A percentile compares a stretch with the other conserved stretches of the same genome.
phyloP scores from a whole-genome alignment of 23 red algal genomes.

The Chondrus crispus region DNA sequence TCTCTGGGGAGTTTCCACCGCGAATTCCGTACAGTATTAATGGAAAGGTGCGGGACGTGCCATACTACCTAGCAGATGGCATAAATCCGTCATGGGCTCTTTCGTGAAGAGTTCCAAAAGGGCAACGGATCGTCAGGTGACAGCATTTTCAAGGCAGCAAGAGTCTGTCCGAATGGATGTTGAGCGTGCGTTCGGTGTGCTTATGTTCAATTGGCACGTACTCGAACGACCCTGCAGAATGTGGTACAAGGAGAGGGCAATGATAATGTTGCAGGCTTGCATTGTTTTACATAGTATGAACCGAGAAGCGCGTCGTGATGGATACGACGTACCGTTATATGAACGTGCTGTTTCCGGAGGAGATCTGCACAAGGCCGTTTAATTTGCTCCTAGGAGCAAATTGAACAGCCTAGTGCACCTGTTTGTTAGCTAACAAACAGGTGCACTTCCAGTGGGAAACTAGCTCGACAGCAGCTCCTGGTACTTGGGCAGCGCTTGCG shows the following conservation, averaged over 20 bases:
- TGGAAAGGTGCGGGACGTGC: neutral
- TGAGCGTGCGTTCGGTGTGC: neutral
- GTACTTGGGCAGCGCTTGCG: too few relatives aligned
- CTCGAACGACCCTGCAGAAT: neutral
- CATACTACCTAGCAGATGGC: constrained; percentile 25
- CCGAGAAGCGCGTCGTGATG: too few relatives aligned
- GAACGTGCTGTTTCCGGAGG: too few relatives aligned
- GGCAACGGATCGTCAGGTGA: too few relatives aligned
- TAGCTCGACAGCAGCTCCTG: too few relatives aligned
- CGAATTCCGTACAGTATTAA: constrained; percentile 8
- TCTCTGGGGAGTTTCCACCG: neutral
- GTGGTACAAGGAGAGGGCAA: neutral
- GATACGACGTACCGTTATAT: too few relatives aligned
- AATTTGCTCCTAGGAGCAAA: too few relatives aligned
- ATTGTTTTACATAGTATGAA: neutral
- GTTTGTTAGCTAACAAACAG: too few relatives aligned
- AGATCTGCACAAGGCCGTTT: too few relatives aligned
- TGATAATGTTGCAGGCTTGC: neutral
- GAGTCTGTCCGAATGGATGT: neutral
- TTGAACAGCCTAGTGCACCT: too few relatives aligned
- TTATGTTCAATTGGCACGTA: neutral
- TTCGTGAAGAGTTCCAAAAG: too few relatives aligned
- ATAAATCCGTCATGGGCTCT: constrained; percentile 23
- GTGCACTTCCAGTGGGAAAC: too few relatives aligned
- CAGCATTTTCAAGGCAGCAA: neutral